These are phyloP conservation scores for Sodiomyces alkalinus DNA, from an alignment of 2,329 filamentous ascomycete species.

Conservation along the genomic window DNA sequence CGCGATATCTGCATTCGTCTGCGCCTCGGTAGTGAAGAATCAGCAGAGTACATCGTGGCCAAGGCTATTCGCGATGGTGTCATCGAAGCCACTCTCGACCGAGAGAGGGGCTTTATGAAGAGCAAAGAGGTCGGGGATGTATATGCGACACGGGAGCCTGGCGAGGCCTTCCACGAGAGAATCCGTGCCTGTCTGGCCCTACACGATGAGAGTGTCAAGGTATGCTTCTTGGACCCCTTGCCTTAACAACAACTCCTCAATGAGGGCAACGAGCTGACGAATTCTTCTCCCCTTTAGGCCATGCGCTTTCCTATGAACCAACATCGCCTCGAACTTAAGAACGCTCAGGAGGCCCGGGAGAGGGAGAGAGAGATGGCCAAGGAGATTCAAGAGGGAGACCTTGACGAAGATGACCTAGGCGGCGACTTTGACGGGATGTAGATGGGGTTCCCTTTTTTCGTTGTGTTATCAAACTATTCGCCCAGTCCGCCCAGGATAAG, in stretches of 20 bases:
- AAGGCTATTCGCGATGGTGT: slow-evolving; percentile 97
- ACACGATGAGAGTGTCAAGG: slow-evolving; percentile 97
- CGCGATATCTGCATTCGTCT: slow-evolving; percentile 94
- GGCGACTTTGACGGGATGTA: slow-evolving; percentile 96
- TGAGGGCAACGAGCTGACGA: slow-evolving; percentile 8
- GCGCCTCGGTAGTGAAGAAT: slow-evolving; percentile 88
- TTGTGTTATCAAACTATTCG: slow-evolving; percentile 7
- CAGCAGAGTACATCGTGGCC: slow-evolving; percentile 95
- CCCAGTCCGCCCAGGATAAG: no score
- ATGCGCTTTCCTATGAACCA: slow-evolving; percentile 99
- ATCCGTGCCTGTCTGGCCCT: slow-evolving; percentile 82
- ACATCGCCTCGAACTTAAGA: slow-evolving; percentile 91
- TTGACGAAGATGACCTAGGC: slow-evolving; percentile 91
- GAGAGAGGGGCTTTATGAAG: slow-evolving; percentile 95
- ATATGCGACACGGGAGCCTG: slow-evolving; percentile 88
- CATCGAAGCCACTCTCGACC: slow-evolving; percentile 86
- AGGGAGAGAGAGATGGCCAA: slow-evolving; percentile 93
- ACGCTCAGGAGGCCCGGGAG: slow-evolving; percentile 94
- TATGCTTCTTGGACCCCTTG: no score
- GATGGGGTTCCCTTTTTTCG: slow-evolving; percentile 11
- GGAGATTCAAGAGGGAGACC: slow-evolving; percentile 94
- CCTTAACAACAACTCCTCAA: no score
- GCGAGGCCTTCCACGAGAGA: slow-evolving; percentile 94
- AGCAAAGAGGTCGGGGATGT: slow-evolving; percentile 94
- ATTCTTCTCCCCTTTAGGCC: slow-evolving; percentile 39